These are phyloP conservation scores for Heliocybe sulcata DNA, from an alignment of 1,284 basidiomycete species.

Conservation along the genomic window DNA sequence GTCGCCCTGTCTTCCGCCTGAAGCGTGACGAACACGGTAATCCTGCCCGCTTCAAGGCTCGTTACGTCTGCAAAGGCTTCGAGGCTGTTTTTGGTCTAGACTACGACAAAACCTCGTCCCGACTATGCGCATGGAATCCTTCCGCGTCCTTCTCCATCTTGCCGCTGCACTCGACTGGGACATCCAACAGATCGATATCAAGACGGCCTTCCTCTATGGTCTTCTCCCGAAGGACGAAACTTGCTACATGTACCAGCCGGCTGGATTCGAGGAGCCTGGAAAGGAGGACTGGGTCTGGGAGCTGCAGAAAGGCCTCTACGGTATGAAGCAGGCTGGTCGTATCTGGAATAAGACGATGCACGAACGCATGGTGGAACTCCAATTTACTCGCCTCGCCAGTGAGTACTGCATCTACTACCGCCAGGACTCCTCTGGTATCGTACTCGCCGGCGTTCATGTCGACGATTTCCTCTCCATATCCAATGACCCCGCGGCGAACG, in stretches of 20 bases:
- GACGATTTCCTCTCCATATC: slow-evolving; percentile 25
- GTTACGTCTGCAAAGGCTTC: slow-evolving; percentile 31
- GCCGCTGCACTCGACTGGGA: slow-evolving; percentile 28
- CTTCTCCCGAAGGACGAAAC: slow-evolving; percentile 25
- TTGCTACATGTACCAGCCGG: slow-evolving; percentile 31
- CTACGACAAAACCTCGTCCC: slow-evolving; percentile 35
- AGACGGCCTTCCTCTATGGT: slow-evolving; percentile 38
- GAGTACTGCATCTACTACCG: slow-evolving; percentile 29
- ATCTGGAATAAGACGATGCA: slow-evolving; percentile 31
- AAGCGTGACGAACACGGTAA: slow-evolving; percentile 23
- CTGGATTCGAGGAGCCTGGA: slow-evolving; percentile 21
- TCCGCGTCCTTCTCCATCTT: slow-evolving; percentile 27
- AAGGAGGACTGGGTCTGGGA: slow-evolving; percentile 23
- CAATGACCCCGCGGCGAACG: slow-evolving; percentile 9
- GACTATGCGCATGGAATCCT: slow-evolving; percentile 26
- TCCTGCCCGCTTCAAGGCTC: slow-evolving; percentile 25
- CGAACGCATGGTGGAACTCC: slow-evolving; percentile 17
- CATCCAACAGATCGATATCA: slow-evolving; percentile 35
- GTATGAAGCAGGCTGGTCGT: slow-evolving; percentile 29
- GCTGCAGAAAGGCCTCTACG: slow-evolving; percentile 29
- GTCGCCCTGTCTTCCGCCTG: slow-evolving; percentile 20
- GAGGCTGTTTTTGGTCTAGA: slow-evolving; percentile 30
- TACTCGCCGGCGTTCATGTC: slow-evolving; percentile 25
- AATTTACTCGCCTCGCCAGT: slow-evolving; percentile 20
- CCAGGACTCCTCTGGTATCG: slow-evolving; percentile 8